Base-by-base conservation (phyloP, 768 basidiomycete genomes). In the Suillus variegatus region DNA sequence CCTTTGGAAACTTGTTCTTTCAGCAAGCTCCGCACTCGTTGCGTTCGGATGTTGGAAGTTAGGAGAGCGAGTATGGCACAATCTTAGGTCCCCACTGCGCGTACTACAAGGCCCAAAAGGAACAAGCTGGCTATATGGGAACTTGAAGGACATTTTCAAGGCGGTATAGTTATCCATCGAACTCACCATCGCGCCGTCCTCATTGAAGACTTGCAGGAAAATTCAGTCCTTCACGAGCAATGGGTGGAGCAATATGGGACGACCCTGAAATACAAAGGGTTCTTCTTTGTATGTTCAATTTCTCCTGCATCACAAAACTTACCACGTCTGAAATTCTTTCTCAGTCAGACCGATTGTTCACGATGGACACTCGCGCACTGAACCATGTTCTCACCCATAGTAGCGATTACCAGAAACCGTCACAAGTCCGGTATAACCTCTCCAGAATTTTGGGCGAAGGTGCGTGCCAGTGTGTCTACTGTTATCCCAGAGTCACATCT, bases 331-430 rank as follows among this genome's bases (percentile, higher is more conserved):
- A 66, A 36, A 13, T 13, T 54, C 7, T 47, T 41, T 18, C 22
- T 36, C 64, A 82, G 80, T 52, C 64, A 7, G 63, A 74, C 20
- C 80, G 84, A 7, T 73, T 92, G 12, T 82, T 82, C 71, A 90
- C 88, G 0, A 73, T 80, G 61, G 92, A 93, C 69, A 77, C 85
- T 0, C 84, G 85, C 35, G 91, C 90, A 0, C 46, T 93, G 43
- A 82, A 83, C 51, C 86, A 93, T 68, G 79, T 94, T 60, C 77
- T 94, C 16, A 80, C 82, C 66, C 86, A 90, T 63, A 77, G 76
- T 35, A 73, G 82, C 38, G 75, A 80, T 47, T 92, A 88, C 66
- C 83, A 85, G 65, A 92, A 91, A 67, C 81, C 88, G 0, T 77
- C 79, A 13, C 67, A 71, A 1, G 68, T 75, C 7, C 77, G 83